A percentile compares a stretch with the other conserved stretches of the same genome.
Conservation (phyloP, 2,329 filamentous ascomycete genomes). For the Colletotrichum sp. region DNA sequence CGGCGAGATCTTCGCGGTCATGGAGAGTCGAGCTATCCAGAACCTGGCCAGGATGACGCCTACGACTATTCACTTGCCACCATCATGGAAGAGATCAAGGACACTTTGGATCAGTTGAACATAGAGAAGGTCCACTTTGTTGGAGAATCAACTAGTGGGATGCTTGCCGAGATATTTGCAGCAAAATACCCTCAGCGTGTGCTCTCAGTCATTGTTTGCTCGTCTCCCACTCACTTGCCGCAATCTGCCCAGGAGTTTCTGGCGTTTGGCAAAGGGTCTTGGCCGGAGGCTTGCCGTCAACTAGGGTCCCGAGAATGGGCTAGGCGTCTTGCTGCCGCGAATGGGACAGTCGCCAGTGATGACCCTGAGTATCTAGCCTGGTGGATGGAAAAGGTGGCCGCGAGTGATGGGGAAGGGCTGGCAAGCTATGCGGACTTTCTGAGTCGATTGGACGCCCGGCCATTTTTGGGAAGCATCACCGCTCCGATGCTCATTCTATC, state of each 20-base stretch:
- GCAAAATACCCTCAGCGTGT: background rate
- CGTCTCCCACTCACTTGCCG: background rate
- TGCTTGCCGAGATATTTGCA: background rate
- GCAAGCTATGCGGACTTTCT: background rate
- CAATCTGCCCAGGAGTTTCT: background rate
- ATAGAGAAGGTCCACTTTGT: background rate
- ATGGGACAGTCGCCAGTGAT: background rate
- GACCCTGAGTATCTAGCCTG: background rate
- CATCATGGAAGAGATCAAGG: background rate
- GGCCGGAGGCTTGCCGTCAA: background rate
- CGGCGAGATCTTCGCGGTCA: background rate
- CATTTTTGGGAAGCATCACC: background rate
- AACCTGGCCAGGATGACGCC: background rate
- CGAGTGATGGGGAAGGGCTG: background rate
- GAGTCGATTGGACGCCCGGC: background rate
- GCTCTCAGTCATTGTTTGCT: background rate
- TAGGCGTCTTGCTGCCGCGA: background rate
- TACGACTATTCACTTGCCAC: background rate
- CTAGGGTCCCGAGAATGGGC: background rate
- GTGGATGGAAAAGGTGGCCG: background rate
- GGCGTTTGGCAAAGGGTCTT: background rate
- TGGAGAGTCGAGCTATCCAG: background rate
- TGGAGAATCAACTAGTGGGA: background rate
- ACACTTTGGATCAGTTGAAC: background rate
- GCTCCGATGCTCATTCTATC: background rate